A percentile compares a stretch with the other conserved stretches of the same genome.
phyloP scores from a whole-genome alignment of 345 rosid species.

The Arabis alpina region DNA sequence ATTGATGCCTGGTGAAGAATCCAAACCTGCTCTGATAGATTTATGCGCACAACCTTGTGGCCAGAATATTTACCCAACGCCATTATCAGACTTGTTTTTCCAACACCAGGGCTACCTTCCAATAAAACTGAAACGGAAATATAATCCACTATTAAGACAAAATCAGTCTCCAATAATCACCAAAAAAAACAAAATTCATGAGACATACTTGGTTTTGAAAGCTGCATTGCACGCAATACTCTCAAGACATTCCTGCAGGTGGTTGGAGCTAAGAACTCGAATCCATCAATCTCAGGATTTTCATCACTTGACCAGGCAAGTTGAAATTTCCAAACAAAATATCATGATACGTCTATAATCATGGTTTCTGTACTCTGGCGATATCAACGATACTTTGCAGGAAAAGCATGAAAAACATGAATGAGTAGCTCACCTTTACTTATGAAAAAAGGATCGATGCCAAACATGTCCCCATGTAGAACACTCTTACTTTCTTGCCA shows the following conservation, averaged over 20 bases:
- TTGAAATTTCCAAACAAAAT: constrained; percentile 15
- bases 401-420: not conserved
- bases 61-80: constrained; percentile 95
- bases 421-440: constrained; percentile 58
- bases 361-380: constrained; percentile 9
- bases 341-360: constrained; percentile 17
- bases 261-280: constrained; percentile 91
- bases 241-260: constrained; percentile 82
- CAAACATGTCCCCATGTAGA: constrained; percentile 58
- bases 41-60: constrained; percentile 92
- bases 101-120: constrained; percentile 99
- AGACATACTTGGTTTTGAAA: constrained; percentile 76
- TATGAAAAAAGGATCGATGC: constrained; percentile 80
- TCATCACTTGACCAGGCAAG: constrained; percentile 50
- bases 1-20: constrained; percentile 22
- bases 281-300: constrained; percentile 58
- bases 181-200: constrained; percentile 16
- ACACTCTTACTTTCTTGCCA: constrained; percentile 47
- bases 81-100: constrained; percentile 88
- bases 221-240: constrained; percentile 94
- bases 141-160: constrained; percentile 24
- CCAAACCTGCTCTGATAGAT: constrained; percentile 93
- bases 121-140: constrained; percentile 59
- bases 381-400: constrained; percentile 8
- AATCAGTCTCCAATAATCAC: constrained; percentile 19